Conservation (phyloP, 164 flowering plant genomes). For the Warburgia ugandensis region DNA sequence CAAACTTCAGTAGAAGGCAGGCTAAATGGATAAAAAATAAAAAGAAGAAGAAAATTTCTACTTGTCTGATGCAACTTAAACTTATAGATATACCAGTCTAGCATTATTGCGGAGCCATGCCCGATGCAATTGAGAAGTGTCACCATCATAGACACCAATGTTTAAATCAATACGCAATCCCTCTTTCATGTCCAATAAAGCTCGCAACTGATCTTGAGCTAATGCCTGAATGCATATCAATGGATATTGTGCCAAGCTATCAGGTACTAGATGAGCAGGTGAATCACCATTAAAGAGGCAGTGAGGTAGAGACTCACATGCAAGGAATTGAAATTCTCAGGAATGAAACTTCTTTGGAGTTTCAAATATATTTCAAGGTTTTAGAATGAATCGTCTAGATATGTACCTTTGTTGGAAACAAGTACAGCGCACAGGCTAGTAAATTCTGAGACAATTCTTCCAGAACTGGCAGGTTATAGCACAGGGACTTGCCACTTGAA, state of each 20-base stretch:
- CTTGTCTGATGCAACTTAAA: constrained; percentile 7
- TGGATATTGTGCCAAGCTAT: not conserved
- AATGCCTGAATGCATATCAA: constrained; percentile 51
- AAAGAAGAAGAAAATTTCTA: constrained; percentile 5
- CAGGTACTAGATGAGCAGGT: too few species aligned
- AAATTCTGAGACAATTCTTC: constrained; percentile 55
- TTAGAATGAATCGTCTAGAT: not conserved
- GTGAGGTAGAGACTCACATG: too few species aligned
- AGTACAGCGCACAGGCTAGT: constrained; percentile 67
- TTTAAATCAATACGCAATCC: constrained; percentile 36
- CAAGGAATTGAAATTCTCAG: too few species aligned
- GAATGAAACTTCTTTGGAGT: not conserved
- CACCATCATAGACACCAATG: constrained; percentile 92
- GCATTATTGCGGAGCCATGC: constrained; percentile 61
- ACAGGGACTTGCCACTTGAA: constrained; percentile 97
- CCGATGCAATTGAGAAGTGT: constrained; percentile 66
- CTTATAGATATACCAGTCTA: constrained; percentile 63
- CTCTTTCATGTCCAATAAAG: constrained; percentile 42
- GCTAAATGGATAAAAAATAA: not conserved
- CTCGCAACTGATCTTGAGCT: constrained; percentile 91
- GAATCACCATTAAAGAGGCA: too few species aligned
- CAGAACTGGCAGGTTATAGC: constrained; percentile 89
- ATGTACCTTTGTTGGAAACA: constrained; percentile 95
- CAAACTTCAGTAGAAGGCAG: constrained; percentile 11
- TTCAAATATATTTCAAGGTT: not conserved